These are phyloP conservation scores for Anacardium occidentale DNA, from an alignment of 345 rosid genomes.

Conservation along the genomic window DNA sequence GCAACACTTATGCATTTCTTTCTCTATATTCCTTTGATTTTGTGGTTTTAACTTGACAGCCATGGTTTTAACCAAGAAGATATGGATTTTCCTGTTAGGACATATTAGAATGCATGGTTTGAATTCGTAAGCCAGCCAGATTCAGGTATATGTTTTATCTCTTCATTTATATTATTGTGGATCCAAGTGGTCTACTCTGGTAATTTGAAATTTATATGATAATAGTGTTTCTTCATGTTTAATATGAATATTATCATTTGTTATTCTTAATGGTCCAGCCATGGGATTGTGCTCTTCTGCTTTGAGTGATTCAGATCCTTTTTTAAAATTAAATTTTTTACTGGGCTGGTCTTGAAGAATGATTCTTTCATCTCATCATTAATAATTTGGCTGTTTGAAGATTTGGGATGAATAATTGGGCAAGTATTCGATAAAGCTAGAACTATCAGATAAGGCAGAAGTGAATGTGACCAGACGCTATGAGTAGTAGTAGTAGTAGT, in stretches of 20 bases:
- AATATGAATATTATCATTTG: no score
- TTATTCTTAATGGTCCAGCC: no score
- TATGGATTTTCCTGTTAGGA: background rate
- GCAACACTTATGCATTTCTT: background rate
- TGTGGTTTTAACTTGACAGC: background rate
- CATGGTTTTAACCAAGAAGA: background rate
- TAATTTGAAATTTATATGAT: background rate
- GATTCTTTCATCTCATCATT: background rate
- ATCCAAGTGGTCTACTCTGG: background rate
- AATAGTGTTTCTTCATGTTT: background rate
- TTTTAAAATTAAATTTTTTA: background rate
- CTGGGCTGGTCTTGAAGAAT: background rate
- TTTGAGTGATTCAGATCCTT: background rate
- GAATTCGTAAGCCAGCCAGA: background rate
- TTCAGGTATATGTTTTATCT: no score
- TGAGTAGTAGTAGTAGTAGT: background rate
- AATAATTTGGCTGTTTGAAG: background rate
- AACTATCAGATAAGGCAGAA: background rate
- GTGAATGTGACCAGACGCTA: background rate
- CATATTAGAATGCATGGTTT: background rate
- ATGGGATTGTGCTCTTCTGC: background rate
- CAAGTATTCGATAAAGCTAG: constrained; percentile 13
- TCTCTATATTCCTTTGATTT: background rate
- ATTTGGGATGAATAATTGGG: background rate
- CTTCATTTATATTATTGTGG: background rate